A percentile compares a stretch with the other conserved stretches of the same genome.
Conservation (phyloP, 2,329 filamentous ascomycete genomes). For the Mariannaea elegans region DNA sequence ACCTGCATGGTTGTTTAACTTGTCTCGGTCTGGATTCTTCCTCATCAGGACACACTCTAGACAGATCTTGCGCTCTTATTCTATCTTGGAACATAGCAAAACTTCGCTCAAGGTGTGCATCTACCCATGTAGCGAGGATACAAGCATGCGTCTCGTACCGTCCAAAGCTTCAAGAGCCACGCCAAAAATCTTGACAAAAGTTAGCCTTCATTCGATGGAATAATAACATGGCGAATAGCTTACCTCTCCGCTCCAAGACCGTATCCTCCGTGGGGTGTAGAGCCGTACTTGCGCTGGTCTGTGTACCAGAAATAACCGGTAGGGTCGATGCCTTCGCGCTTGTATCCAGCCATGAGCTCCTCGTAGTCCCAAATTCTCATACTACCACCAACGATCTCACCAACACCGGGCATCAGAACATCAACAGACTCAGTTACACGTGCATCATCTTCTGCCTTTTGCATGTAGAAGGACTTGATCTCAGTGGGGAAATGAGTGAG, state of each 20-base stretch:
- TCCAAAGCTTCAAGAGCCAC: slow-evolving; percentile 70
- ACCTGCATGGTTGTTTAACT: not conserved
- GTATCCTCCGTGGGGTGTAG: slow-evolving; percentile 89
- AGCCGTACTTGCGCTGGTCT: slow-evolving; percentile 94
- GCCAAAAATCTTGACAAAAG: slow-evolving; percentile 59
- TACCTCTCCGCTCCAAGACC: slow-evolving; percentile 85
- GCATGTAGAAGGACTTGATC: slow-evolving; percentile 99
- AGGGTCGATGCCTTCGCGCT: slow-evolving; percentile 83
- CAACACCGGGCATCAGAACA: slow-evolving; percentile 86
- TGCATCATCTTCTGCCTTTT: slow-evolving; percentile 79
- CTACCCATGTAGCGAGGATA: slow-evolving; percentile 83
- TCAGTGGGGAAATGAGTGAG: slow-evolving; percentile 96
- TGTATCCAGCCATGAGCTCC: slow-evolving; percentile 75
- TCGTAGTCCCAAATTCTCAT: not conserved
- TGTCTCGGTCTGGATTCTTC: not conserved
- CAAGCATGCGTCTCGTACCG: slow-evolving; percentile 72
- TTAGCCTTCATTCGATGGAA: not conserved
- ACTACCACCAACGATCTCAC: slow-evolving; percentile 83
- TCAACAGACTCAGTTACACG: slow-evolving; percentile 95
- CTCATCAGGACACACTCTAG: not conserved
- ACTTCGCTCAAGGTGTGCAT: slow-evolving; percentile 70
- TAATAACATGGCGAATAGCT: not conserved
- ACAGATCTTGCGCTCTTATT: not conserved
- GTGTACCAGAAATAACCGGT: slow-evolving; percentile 97
- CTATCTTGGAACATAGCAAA: not conserved